Percentiles rank a stretch among this genome's conserved stretches.
phyloP scores from a whole-genome alignment of 768 basidiomycete genomes.

The Candolleomyces aberdarensis region DNA sequence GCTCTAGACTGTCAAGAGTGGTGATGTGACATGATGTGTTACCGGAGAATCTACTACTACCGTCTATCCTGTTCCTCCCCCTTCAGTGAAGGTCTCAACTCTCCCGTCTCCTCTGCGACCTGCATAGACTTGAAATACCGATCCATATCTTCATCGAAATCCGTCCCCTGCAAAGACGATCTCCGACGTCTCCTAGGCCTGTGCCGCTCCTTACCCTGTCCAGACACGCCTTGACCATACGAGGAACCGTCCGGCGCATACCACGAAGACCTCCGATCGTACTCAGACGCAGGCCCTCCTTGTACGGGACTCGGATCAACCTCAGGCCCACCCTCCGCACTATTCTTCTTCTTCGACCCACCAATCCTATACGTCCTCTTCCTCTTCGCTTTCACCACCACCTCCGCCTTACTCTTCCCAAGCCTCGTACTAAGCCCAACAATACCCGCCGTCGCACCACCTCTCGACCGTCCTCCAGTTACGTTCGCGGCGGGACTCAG shows the following conservation, averaged over 20 bases:
- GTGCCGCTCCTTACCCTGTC: not conserved
- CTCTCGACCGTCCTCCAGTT: conserved; percentile 13
- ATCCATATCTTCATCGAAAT: conserved; percentile 72
- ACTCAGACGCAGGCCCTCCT: not conserved
- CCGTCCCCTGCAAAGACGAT: conserved; percentile 26
- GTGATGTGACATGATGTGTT: too few relatives aligned
- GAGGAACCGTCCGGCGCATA: too few relatives aligned
- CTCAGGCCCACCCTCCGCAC: conserved; percentile 11
- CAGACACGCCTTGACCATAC: not conserved
- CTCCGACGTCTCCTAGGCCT: not conserved
- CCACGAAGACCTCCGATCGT: too few relatives aligned
- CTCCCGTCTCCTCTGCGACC: conserved; percentile 8
- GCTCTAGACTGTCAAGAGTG: too few relatives aligned
- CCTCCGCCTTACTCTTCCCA: conserved; percentile 7
- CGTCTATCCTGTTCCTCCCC: not conserved
- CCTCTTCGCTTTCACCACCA: conserved; percentile 59
- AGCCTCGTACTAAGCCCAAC: conserved; percentile 2
- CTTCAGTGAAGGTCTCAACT: not conserved
- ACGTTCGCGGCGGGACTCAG: conserved; percentile 15
- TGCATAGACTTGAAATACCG: conserved; percentile 56
- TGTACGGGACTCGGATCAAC: not conserved
- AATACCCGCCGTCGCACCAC: conserved; percentile 44
- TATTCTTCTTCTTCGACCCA: conserved; percentile 24
- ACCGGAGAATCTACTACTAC: too few relatives aligned
- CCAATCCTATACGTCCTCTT: conserved; percentile 72